phyloP scores from a whole-genome alignment of 2,329 filamentous ascomycete genomes.

The Aspergillus ibericus region DNA sequence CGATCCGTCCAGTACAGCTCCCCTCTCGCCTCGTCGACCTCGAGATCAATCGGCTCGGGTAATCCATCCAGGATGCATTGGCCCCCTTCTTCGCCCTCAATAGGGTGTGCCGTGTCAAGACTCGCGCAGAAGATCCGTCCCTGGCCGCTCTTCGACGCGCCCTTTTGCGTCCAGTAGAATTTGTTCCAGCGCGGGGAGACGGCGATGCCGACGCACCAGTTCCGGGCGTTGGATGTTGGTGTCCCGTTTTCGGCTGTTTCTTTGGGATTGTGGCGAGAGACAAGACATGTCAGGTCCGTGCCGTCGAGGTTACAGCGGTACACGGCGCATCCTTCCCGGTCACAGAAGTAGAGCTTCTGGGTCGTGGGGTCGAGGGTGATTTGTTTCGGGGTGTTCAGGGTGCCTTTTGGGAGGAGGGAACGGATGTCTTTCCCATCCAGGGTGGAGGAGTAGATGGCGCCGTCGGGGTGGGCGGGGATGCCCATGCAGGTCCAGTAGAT shows the following conservation, averaged over 20 bases:
- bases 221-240: slow-evolving; percentile 26
- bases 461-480: slow-evolving; percentile 39
- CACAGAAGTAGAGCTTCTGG: slow-evolving; percentile 43
- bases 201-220: slow-evolving; percentile 59
- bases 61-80: slow-evolving; percentile 42
- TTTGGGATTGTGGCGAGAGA: neutral
- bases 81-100: neutral
- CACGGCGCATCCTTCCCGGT: slow-evolving; percentile 47
- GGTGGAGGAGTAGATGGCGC: slow-evolving; percentile 47
- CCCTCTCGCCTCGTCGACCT: slow-evolving; percentile 49
- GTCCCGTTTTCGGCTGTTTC: slow-evolving; percentile 26
- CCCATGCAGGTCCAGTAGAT: slow-evolving; percentile 58
- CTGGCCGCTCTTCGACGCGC: slow-evolving; percentile 50
- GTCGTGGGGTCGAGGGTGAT: slow-evolving; percentile 28
- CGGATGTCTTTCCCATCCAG: slow-evolving; percentile 51
- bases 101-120: neutral
- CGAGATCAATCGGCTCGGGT: slow-evolving; percentile 60
- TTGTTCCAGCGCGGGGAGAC: slow-evolving; percentile 46
- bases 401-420: slow-evolving; percentile 46
- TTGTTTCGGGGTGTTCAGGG: slow-evolving; percentile 53
- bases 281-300: slow-evolving; percentile 25
- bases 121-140: slow-evolving; percentile 56
- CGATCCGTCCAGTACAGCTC: slow-evolving; percentile 63
- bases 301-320: slow-evolving; percentile 39
- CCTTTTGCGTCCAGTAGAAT: slow-evolving; percentile 64